Evolutionary conservation across 2,329 filamentous ascomycete species (phyloP), one percentile per base, ranked within the genome.

Genomic region (Phaeosphaeriaceae sp.): DNA sequence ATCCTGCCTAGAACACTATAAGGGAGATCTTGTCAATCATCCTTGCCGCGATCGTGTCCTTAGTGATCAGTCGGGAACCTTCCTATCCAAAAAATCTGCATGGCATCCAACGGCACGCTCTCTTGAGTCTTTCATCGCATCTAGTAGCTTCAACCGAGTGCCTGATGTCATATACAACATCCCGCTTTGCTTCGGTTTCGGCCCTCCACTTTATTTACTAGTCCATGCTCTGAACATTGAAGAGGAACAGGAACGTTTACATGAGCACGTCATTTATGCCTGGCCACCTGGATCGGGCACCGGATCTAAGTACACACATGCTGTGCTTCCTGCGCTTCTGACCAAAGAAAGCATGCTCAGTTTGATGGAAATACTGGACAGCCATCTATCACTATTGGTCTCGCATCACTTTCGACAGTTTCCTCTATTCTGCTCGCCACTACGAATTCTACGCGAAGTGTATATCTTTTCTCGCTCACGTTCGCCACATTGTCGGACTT

Each of bases 1-100:
- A 30, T 61, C 71, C 1, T 76, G 73, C 38, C 53, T 75, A 18
- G 66, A 72, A 17, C 65, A 74, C 45, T 75, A 65, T 60, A 73
- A 71, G 46, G 60, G 63, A 17, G 67, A 74, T 34, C 54, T 74
- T 21, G 47, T 73, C 35, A 66, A 70, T 5, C 55, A 66, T 28
- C 73, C 72, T 7, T 75, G 73, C 46, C 68, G 73, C 20, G 66
- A 73, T 16, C 63, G 61, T 20, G 42, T 65, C 4, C 56, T 74
- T 1, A 59, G 60, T 1, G 59, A 72, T 32, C 52, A 73, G 4
- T 59, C 66, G 0, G 47, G 46, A 8, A 51, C 59, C 3, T 72
- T 73, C 26, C 52, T 73, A 11, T 67, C 69, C 4, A 63, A 70
- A 26, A 56, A 64, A 7, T 56, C 71, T 18, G 66, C 65, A 4